A percentile compares a stretch with the other conserved stretches of the same genome.
Conservation (phyloP, 371 early-diverging fungal species). For the Saksenaea oblongispora region DNA sequence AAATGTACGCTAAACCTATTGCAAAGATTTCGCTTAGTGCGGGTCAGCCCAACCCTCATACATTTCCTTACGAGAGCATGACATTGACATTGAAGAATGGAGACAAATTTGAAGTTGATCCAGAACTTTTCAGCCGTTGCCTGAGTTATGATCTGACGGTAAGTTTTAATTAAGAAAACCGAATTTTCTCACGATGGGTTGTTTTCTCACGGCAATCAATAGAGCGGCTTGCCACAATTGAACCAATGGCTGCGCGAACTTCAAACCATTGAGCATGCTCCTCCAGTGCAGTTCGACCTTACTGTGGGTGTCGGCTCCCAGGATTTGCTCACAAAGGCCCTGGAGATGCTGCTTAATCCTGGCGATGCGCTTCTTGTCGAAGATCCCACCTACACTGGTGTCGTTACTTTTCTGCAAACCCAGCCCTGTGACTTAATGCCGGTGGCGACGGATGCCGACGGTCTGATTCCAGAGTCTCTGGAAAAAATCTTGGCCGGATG, state of each 20-base stretch:
- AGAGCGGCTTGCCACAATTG: slow-evolving; percentile 68
- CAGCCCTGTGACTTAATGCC: slow-evolving; percentile 65
- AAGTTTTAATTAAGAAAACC: slow-evolving; percentile 4
- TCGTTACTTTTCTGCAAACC: slow-evolving; percentile 70
- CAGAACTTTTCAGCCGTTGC: slow-evolving; percentile 38
- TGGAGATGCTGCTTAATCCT: slow-evolving; percentile 69
- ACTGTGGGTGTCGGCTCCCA: slow-evolving; percentile 77
- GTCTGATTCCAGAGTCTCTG: slow-evolving; percentile 53
- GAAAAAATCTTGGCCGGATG: slow-evolving; percentile 51
- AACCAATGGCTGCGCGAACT: slow-evolving; percentile 65
- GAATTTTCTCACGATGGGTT: slow-evolving; percentile 7
- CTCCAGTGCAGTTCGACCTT: slow-evolving; percentile 61
- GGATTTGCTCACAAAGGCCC: slow-evolving; percentile 76
- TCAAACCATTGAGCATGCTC: slow-evolving; percentile 62
- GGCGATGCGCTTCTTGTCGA: slow-evolving; percentile 73
- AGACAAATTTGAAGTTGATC: slow-evolving; percentile 50
- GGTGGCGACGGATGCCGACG: slow-evolving; percentile 56
- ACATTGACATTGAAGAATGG: slow-evolving; percentile 63
- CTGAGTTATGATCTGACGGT: slow-evolving; percentile 64
- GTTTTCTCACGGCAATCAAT: background rate
- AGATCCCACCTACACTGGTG: slow-evolving; percentile 76
- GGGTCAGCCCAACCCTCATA: slow-evolving; percentile 72
- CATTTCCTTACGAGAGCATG: slow-evolving; percentile 75
- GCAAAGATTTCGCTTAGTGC: slow-evolving; percentile 65
- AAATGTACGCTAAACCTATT: background rate